Percentiles rank a stretch among this genome's conserved stretches.
phyloP scores from a whole-genome alignment of 352 stramenopile genomes.

The Pythium sp. region DNA sequence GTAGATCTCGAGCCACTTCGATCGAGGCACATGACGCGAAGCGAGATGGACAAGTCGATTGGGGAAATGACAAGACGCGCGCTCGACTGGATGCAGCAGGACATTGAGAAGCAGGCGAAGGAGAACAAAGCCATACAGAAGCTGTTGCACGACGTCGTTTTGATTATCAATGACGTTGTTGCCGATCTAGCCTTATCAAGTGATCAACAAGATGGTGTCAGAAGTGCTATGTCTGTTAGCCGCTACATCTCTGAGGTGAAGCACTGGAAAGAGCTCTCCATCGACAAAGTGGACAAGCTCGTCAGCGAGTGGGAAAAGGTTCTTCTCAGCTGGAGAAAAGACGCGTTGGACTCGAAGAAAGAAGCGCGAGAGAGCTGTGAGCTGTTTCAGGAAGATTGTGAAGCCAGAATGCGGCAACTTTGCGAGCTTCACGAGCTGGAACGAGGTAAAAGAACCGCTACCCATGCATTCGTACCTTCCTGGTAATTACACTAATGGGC shows the following conservation, averaged over 20 bases:
- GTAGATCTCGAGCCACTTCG: background rate
- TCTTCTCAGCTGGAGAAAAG: constrained; percentile 34
- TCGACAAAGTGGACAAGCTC: constrained; percentile 21
- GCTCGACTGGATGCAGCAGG: constrained; percentile 42
- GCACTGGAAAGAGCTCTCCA: constrained; percentile 13
- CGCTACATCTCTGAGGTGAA: background rate
- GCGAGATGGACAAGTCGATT: constrained; percentile 12
- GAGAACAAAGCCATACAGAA: constrained; percentile 29
- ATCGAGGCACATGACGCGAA: background rate
- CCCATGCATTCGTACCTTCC: background rate
- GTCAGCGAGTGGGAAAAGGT: constrained; percentile 28
- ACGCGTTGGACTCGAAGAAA: constrained; percentile 18
- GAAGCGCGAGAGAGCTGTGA: constrained; percentile 19
- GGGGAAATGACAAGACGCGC: constrained; percentile 27
- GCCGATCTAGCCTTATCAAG: constrained; percentile 15
- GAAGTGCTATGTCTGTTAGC: background rate
- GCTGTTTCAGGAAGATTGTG: constrained; percentile 30
- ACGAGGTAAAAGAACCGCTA: constrained; percentile 4
- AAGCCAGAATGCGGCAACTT: constrained; percentile 22
- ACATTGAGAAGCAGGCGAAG: constrained; percentile 34
- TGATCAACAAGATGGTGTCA: background rate
- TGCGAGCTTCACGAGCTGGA: constrained; percentile 3
- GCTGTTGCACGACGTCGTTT: constrained; percentile 24
- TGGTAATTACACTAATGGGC: no score
- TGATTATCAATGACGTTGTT: constrained; percentile 28